phyloP scores from a whole-genome alignment of 2,329 filamentous ascomycete genomes.

The Botrytis pseudocinerea region DNA sequence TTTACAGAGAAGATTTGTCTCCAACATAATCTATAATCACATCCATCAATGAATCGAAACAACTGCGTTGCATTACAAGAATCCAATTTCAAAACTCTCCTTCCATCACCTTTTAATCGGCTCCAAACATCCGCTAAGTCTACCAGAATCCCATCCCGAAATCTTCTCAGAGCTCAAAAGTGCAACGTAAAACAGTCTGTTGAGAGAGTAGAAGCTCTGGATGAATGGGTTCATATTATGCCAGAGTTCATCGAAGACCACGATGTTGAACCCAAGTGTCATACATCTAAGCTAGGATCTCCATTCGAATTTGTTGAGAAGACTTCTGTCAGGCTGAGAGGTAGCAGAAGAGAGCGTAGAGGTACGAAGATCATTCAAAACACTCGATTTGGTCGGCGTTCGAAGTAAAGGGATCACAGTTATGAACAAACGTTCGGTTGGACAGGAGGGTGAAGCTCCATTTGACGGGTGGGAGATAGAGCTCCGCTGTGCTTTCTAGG shows the following conservation, averaged over 20 bases:
- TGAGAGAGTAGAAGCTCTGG: background rate
- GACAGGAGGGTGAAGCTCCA: background rate
- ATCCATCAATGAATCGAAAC: background rate
- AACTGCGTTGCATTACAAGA: background rate
- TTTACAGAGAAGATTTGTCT: background rate
- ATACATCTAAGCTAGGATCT: background rate
- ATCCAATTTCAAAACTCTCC: background rate
- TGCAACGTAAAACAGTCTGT: background rate
- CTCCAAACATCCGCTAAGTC: background rate
- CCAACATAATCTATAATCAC: background rate
- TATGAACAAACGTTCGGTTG: background rate
- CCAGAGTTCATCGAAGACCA: background rate
- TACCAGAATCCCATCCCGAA: no score
- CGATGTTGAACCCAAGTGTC: background rate
- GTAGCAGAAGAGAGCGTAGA: background rate
- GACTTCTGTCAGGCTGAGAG: background rate
- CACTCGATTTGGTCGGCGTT: background rate
- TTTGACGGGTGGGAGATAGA: background rate
- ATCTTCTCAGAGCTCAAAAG: background rate
- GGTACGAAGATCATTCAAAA: background rate
- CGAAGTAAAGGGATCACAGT: background rate
- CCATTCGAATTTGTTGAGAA: background rate
- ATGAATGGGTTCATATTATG: background rate
- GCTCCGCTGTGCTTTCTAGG: background rate
- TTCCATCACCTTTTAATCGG: background rate